A percentile compares a stretch with the other conserved stretches of the same genome.
These are phyloP conservation scores for Colletotrichum filicis DNA, from an alignment of 2,329 filamentous ascomycete species.

Conservation along the genomic window DNA sequence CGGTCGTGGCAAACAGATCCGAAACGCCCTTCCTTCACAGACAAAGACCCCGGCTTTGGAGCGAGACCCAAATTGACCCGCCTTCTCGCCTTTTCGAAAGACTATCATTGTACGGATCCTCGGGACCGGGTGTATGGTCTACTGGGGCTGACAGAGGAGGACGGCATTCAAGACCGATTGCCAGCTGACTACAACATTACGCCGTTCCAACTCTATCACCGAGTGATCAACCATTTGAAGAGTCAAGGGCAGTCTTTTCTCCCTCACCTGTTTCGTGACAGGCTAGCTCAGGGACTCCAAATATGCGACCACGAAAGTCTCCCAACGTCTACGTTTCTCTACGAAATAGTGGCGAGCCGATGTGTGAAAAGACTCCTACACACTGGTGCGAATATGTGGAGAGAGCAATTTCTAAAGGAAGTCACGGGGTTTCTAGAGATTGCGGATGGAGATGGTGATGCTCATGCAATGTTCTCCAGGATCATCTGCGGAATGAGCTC, in stretches of 20 bases:
- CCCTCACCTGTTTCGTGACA: not conserved
- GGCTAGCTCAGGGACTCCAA: slow-evolving; percentile 11
- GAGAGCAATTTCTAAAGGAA: not conserved
- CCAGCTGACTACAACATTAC: slow-evolving; percentile 11
- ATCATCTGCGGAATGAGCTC: not conserved
- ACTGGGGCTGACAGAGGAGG: slow-evolving; percentile 33
- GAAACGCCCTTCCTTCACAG: not conserved
- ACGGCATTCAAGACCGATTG: not conserved
- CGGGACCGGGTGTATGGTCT: slow-evolving; percentile 41
- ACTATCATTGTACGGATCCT: slow-evolving; percentile 33
- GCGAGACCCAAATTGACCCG: slow-evolving; percentile 35
- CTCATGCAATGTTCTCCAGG: not conserved
- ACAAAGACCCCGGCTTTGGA: slow-evolving; percentile 16
- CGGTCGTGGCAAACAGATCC: slow-evolving; percentile 1
- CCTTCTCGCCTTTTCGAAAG: slow-evolving; percentile 36
- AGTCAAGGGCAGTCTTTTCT: not conserved
- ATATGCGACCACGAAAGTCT: not conserved
- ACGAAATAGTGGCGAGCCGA: slow-evolving; percentile 4
- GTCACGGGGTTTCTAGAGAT: not conserved
- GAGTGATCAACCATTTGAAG: slow-evolving; percentile 9
- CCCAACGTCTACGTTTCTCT: not conserved
- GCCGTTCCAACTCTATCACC: slow-evolving; percentile 13
- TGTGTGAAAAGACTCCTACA: not conserved
- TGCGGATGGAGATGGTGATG: not conserved
- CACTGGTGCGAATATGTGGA: not conserved